Percentiles rank a stretch among this genome's conserved stretches.
Evolutionary conservation across 805 yeast species (phyloP).

Genomic region (Candida manassasensis): DNA sequence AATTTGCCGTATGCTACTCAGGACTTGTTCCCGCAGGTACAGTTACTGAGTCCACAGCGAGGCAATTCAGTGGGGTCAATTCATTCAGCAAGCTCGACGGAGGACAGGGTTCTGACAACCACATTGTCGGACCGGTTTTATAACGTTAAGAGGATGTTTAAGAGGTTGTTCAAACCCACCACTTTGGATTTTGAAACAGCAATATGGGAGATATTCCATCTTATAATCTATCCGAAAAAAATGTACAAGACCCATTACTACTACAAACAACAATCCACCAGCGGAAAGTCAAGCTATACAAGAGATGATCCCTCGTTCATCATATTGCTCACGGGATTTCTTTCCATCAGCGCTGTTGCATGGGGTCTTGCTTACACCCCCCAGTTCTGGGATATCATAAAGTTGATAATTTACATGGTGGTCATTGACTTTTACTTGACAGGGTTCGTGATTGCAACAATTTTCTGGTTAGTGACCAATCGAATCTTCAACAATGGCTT

Average conservation of each 20-base stretch:
- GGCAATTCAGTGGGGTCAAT: constrained; percentile 20
- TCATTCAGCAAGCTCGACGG: constrained; percentile 9
- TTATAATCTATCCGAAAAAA: constrained; percentile 70
- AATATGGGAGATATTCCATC: constrained; percentile 79
- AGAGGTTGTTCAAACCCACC: constrained; percentile 56
- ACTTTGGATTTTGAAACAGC: constrained; percentile 91
- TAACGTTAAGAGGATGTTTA: constrained; percentile 26
- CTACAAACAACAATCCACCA: constrained; percentile 59
- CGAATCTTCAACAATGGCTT: constrained; percentile 46
- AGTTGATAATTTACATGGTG: constrained; percentile 77
- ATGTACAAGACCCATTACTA: constrained; percentile 74
- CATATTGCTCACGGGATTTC: constrained; percentile 60
- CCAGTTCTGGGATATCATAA: constrained; percentile 52
- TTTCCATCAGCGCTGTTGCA: constrained; percentile 72
- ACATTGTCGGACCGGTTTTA: constrained; percentile 12
- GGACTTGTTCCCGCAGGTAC: constrained; percentile 34
- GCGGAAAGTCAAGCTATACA: constrained; percentile 64
- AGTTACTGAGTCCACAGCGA: constrained; percentile 14
- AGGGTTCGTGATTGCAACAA: constrained; percentile 66
- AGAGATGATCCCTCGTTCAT: constrained; percentile 92
- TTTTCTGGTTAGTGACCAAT: constrained; percentile 70
- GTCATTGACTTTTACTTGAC: constrained; percentile 71
- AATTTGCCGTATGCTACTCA: constrained; percentile 40
- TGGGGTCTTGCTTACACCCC: constrained; percentile 88
- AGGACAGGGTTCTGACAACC: background rate